Base-by-base conservation (phyloP, 208 protist species). In the Acanthamoeba culbertsoni region DNA sequence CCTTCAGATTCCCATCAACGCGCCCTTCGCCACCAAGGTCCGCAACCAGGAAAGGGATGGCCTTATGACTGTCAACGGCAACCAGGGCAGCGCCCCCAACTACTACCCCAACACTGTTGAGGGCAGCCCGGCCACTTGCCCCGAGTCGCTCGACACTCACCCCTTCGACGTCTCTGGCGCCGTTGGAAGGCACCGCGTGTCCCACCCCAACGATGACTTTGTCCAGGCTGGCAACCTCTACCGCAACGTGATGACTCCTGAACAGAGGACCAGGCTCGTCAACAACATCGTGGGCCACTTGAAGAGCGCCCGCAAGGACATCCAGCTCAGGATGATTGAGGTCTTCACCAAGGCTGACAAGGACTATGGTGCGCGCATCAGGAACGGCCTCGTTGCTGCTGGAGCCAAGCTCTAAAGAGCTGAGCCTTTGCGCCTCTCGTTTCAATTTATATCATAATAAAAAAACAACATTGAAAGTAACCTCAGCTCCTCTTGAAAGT, bases 1-100 rank as follows among this genome's bases (percentile, higher is more conserved):
- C 92, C 35, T 91, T 48, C 91, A 96, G 91, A 94, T 98, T 48
- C 97, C 97, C 86, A 94, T 98, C 51, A 98, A 98, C 91, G 59
- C 89, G 42, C 96, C 96, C 46, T 12, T 82, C 43, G 35, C 75
- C 94, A 35, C 84, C n/a, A n/a, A 62, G 33, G 45, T 95, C 73
- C 37, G 82, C 88, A 82, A 97, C 71, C 96, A 97, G 63, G n/a
- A n/a, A n/a, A 93, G 96, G 79, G 96, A 97, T 68, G 96, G 95
- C 26, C 43, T 82, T 28, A 96, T 97, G 95, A n/a, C n/a, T 40
- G 23, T 88, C 26, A 91, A 95, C 43, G 90, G 37, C 65, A 97
- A 96, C 89, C 73, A 75, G 59, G 93, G 89, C 48, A 4, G 5
- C 55, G 65, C 43, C 65, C n/a, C n/a, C n/a, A 84, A 93, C 71